Base-by-base conservation (phyloP, 2,329 filamentous ascomycete genomes). In the Purpureocillium lavendulum region DNA sequence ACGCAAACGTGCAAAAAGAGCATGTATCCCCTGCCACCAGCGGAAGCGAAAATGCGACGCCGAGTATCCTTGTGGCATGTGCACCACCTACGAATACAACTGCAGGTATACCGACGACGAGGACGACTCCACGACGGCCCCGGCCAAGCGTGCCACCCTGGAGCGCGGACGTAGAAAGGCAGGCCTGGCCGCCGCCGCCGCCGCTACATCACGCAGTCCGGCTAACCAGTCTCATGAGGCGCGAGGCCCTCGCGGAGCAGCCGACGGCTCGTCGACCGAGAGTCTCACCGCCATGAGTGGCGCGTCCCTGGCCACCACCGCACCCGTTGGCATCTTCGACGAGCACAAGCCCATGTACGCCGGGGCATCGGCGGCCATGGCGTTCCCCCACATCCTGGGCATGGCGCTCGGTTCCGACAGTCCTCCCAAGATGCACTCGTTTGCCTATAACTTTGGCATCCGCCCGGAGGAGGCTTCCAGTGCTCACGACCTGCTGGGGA, bases 31-130 rank as follows among this genome's bases (percentile, higher is more conserved):
- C 17, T 52, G 49, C 35, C 48, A 48, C 12, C 44, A 49, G 35
- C 47, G 49, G 30, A 52, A 52, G 41, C 44, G 48, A 14, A 52
- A 52, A 45, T 52, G 49, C 40, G 48, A 52, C 39, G 42, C 36
- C 39, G 17, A 39, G n/a, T 39, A 42, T 10, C 48, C 49, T 16
- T 52, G 49, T 33, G 47, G 39, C 41, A 48, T 42, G 33, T 52
- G 49, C 32, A 46, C 43, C 18, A 41, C 45, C 2, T 52, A 52
- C 33, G 45, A 46, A 34, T 52, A 52, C 42, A 38, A 45, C 33
- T 52, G 49, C 47, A 40, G 33, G 13, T 50, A 46, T 33, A 37
- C 29, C 14, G 41, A n/a, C 18, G 38, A 44, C 26, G 38, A 42
- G 21, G 41, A 15, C 33, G 30, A 18, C 41, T 17, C 30, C 29